Evolutionary conservation across 371 early-diverging fungal species (phyloP), one percentile per base, ranked within the genome.

Genomic region (Mucor piriformis): DNA sequence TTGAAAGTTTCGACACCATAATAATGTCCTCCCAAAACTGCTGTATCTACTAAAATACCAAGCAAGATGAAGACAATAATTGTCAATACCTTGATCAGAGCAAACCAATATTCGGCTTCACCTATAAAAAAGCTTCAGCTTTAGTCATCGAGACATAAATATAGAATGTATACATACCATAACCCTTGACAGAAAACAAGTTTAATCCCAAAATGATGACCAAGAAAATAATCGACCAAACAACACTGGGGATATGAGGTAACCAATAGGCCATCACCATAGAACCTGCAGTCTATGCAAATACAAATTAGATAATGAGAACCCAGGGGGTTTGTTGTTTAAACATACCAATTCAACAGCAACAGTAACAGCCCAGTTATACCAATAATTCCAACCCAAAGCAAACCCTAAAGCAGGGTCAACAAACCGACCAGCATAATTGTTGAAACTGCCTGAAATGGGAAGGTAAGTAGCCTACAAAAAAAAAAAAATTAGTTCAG

Each of bases 381-480:
- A 85, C 64, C 67, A 67, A 73, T 92, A 89, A 63, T 85, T 88
- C 92, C 89, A 92, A 42, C 92, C 93, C 44, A 93, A 79, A 25
- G 92, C 89, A 76, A 93, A 92, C 2, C 90, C 92, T 5, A 92
- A 72, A n/a, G 93, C 87, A 5, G 91, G 91, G 69, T 94, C 94
- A 57, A 93, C 80, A 61, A 93, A 94, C 21, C 93, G 82, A 29
- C 86, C 82, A 4, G 89, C 93, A 70, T 90, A 92, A 32, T 87
- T 85, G 62, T 91, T 92, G 83, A 95, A 92, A 27, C 91, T 87
- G 16, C 94, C 95, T 3, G 93, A 82, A 20, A 92, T 87, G 12
- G 95, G 94, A 20, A 93, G 75, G 54, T 83, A 86, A 0, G 95
- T 91, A 23, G 76, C 73, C 72, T 72, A 57, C 12, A 40, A 13